Evolutionary conservation across 2,329 filamentous ascomycete species (phyloP), one percentile per base, ranked within the genome.

Genomic region (Juglanconis oblonga): DNA sequence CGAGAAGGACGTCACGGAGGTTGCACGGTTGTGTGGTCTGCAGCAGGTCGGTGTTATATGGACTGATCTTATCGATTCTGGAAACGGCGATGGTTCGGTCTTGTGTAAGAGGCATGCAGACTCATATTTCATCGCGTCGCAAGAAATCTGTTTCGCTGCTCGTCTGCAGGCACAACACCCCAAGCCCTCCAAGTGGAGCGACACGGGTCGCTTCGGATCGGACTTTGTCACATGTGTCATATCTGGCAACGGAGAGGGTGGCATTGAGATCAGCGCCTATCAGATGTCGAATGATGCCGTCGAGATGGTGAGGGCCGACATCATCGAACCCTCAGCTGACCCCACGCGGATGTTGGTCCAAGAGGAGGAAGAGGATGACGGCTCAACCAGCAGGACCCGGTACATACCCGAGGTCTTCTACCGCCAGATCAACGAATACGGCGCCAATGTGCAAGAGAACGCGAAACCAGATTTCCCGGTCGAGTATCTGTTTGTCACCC

Each of bases 381-480:
- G 79, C 66, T 86, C 78, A 58, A 79, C 76, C 53, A 88, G 83
- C 72, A 87, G 86, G 58, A 87, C 89, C 31, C 85, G 93, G 68
- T 99, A 99, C 71, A 96, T 99, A 29, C 95, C 95, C 1, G 95
- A 99, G 70, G 94, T 99, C 4, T 99, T 98, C 76, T 99, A 96
- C 77, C 87, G 94, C 63, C 88, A 86, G 67, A 92, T 97, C 74
- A 99, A 99, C 74, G 94, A 99, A 73, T 97, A 99, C 71, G 93
- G 93, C 38, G 91, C 90, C 65, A 97, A 94, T 67, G 95, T 98
- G 7, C 95, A 97, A 72, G 92, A 98, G 74, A 98, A 97, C 68
- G 95, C 95, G 31, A 98, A 97, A 72, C 95, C 95, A 0, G 87
- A 90, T 50, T 99, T 99, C 73, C 95, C 95, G 0, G 93, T 97